These are phyloP conservation scores for Hortaea werneckii DNA, from an alignment of 2,329 filamentous ascomycete genomes.

Conservation along the genomic window DNA sequence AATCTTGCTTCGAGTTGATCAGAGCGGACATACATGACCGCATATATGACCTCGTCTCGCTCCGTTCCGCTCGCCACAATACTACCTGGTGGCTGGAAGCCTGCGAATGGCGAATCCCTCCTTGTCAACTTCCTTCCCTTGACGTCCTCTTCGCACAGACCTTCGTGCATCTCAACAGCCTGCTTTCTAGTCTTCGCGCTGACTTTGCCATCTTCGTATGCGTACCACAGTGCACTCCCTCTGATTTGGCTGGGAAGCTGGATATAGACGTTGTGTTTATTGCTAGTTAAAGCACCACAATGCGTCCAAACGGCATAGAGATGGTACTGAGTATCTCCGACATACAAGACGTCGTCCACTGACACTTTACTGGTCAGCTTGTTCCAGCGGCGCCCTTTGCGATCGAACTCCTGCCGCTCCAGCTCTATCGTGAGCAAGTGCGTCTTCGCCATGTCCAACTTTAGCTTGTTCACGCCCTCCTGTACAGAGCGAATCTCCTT, in stretches of 20 bases:
- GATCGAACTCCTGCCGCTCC: constrained; percentile 47
- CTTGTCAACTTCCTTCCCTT: constrained; percentile 1
- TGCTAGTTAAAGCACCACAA: constrained; percentile 47
- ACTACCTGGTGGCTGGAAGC: constrained; percentile 3
- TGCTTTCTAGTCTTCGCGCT: constrained; percentile 47
- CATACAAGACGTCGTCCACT: constrained; percentile 43
- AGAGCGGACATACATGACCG: constrained; percentile 17
- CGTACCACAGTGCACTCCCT: constrained; percentile 45
- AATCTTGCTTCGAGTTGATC: constrained; percentile 2
- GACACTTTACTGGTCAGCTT: constrained; percentile 47
- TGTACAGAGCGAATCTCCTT: constrained; percentile 29
- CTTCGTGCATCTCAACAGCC: constrained; percentile 33
- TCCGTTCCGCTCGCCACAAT: neutral
- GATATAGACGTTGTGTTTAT: constrained; percentile 50
- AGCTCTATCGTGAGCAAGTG: constrained; percentile 39
- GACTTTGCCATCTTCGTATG: constrained; percentile 43
- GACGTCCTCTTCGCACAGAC: constrained; percentile 1
- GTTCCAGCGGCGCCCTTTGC: constrained; percentile 44
- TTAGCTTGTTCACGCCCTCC: constrained; percentile 29
- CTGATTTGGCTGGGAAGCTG: constrained; percentile 42
- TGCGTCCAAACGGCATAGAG: constrained; percentile 53
- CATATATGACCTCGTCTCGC: constrained; percentile 13
- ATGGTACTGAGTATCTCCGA: constrained; percentile 41
- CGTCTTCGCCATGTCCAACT: constrained; percentile 20
- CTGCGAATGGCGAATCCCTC: constrained; percentile 13